Evolutionary conservation across 352 stramenopile genomes (phyloP), one percentile per base, ranked within the genome.

Genomic region (Globisporangium orthogonon): DNA sequence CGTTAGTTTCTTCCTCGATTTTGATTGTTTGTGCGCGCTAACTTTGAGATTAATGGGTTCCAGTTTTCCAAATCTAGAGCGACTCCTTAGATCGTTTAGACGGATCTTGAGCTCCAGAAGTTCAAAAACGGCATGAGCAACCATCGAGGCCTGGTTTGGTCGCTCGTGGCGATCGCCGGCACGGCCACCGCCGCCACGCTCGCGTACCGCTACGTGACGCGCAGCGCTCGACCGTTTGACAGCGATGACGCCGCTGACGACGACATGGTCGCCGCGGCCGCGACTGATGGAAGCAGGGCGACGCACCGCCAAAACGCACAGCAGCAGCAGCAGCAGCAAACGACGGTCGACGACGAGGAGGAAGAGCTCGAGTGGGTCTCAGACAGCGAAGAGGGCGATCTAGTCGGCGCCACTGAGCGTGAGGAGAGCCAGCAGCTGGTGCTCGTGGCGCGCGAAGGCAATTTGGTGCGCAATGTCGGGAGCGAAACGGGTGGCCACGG

Each of bases 151-250:
- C 76, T 78, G 57, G 51, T 90, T 33, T 87, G 70, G 78, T 83
- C 81, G 54, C 52, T 87, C 30, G 72, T 78, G 61, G 83, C 76
- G 10, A 77, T 89, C 53, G 78, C 79, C 1, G 83, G 83, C 49
- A 85, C 78, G 31, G 78, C 76, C 44, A 88, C 77, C 18, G 77
- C 74, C 15, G 79, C 70, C 7, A 61, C 73, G 17, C 51, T 88
- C 9, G 68, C 75, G 23, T 93, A 91, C 54, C 77, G 79, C 46
- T 86, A 82, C 60, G 74, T 69, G 29, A 88, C 79, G 15, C 73
- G 77, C 50, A 55, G 61, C 58, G 48, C 64, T 46, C 76, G 66
- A 4, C 52, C 56, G 4, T 45, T 51, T 7, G 52, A 51, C 11
- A 63, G 76, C 0, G 63, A 57, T 5, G 61, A 73, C 29, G 29